phyloP scores from a whole-genome alignment of 805 yeast genomes.

The Hemisphaericaspora nanyangensis region DNA sequence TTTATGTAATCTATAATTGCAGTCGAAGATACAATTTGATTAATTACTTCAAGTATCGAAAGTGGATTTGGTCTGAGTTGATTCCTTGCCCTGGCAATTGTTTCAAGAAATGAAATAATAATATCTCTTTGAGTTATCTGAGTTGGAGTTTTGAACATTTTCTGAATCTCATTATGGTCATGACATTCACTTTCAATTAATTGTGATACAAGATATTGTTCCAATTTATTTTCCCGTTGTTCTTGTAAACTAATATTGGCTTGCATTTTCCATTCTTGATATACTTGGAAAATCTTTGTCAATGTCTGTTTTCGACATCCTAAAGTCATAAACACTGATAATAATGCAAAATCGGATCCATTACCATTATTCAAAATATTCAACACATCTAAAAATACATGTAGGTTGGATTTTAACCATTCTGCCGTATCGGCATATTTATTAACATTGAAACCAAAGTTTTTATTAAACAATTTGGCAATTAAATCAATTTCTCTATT shows the following conservation, averaged over 20 bases:
- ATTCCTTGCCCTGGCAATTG: constrained; percentile 13
- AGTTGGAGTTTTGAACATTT: neutral
- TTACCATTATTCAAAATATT: constrained; percentile 35
- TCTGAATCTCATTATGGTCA: neutral
- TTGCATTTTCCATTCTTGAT: constrained; percentile 14
- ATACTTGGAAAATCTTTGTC: constrained; percentile 2
- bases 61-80: constrained; percentile 6
- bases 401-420: constrained; percentile 47
- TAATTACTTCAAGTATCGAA: constrained; percentile 29
- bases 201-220: neutral
- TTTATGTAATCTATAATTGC: constrained; percentile 28
- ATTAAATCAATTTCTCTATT: constrained; percentile 46
- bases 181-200: neutral
- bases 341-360: constrained; percentile 29
- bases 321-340: constrained; percentile 22
- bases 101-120: constrained; percentile 8
- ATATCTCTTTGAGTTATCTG: neutral
- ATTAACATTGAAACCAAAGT: constrained; percentile 39
- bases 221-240: neutral
- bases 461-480: constrained; percentile 28
- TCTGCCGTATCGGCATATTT: constrained; percentile 45
- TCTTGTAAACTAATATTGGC: constrained; percentile 1
- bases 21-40: constrained; percentile 11
- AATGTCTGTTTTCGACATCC: constrained; percentile 9
- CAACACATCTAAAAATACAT: constrained; percentile 47